Percentiles rank a stretch among this genome's conserved stretches.
These are phyloP conservation scores for Misopates orontium DNA, from an alignment of 257 asterid species.

Conservation along the genomic window DNA sequence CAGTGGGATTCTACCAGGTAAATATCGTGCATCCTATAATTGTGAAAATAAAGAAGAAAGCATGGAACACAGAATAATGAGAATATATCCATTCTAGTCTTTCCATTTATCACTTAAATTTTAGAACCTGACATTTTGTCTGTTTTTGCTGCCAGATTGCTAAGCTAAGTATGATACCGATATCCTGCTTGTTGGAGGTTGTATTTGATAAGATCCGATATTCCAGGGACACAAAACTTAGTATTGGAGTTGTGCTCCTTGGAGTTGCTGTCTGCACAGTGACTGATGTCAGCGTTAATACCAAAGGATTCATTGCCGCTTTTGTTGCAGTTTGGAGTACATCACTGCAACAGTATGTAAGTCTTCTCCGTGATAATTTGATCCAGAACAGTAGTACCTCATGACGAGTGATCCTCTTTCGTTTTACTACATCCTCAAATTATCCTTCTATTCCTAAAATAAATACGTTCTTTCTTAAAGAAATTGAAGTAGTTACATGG, in stretches of 20 bases:
- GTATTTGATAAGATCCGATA: constrained; percentile 83
- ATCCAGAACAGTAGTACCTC: neutral
- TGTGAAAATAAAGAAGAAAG: neutral
- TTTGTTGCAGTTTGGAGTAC: constrained; percentile 95
- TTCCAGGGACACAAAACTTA: constrained; percentile 90
- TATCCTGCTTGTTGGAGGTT: constrained; percentile 88
- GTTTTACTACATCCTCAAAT: neutral
- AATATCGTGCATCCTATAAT: constrained; percentile 16
- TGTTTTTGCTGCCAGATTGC: constrained; percentile 72
- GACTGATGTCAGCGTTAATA: constrained; percentile 88
- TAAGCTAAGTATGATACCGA: constrained; percentile 94
- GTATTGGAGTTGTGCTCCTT: constrained; percentile 77
- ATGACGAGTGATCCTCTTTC: neutral
- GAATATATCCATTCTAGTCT: neutral
- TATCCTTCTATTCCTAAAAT: neutral
- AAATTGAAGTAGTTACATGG: neutral
- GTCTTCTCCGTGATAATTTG: constrained; percentile 36
- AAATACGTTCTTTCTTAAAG: neutral
- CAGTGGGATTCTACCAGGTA: constrained; percentile 99
- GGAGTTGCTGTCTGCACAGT: constrained; percentile 97
- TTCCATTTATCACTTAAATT: constrained; percentile 14
- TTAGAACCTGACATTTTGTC: constrained; percentile 27
- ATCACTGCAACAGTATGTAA: constrained; percentile 90
- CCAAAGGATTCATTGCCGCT: constrained; percentile 91
- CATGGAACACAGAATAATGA: too few relatives aligned